Evolutionary conservation across 768 basidiomycete genomes (phyloP).

Genomic region (Bullera alba): DNA sequence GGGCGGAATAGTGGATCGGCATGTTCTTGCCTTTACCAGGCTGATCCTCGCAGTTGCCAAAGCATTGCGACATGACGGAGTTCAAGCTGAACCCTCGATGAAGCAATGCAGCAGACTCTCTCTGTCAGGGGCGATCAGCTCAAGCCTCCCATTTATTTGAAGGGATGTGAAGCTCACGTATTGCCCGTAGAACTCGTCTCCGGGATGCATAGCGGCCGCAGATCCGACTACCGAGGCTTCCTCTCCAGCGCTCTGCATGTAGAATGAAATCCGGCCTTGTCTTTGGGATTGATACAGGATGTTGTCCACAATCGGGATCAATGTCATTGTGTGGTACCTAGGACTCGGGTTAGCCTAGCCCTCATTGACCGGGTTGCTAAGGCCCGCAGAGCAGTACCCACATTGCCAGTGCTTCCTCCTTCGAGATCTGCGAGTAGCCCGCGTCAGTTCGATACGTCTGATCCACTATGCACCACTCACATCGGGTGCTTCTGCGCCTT

Average conservation of each 20-base stretch:
- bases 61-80: slow-evolving; percentile 83
- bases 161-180: slow-evolving; percentile 53
- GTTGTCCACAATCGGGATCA: slow-evolving; percentile 68
- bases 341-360: neutral
- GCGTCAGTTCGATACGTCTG: slow-evolving; percentile 1
- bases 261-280: slow-evolving; percentile 59
- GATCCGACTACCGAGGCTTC: slow-evolving; percentile 85
- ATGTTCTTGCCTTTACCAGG: slow-evolving; percentile 83
- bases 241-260: slow-evolving; percentile 65
- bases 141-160: too few relatives aligned
- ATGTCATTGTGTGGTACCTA: slow-evolving; percentile 36
- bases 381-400: too few relatives aligned
- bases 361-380: neutral
- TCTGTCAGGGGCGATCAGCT: neutral
- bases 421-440: slow-evolving; percentile 19
- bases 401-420: slow-evolving; percentile 46
- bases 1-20: slow-evolving; percentile 91
- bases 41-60: slow-evolving; percentile 73
- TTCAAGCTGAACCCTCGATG: slow-evolving; percentile 79
- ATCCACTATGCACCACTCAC: slow-evolving; percentile 57
- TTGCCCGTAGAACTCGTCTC: slow-evolving; percentile 92
- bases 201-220: slow-evolving; percentile 70
- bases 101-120: slow-evolving; percentile 62
- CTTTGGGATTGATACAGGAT: slow-evolving; percentile 85
- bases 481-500: slow-evolving; percentile 48